Evolutionary conservation across 805 yeast genomes (phyloP), one percentile per base, ranked within the genome.

Genomic region (Suhomyces prunicola): DNA sequence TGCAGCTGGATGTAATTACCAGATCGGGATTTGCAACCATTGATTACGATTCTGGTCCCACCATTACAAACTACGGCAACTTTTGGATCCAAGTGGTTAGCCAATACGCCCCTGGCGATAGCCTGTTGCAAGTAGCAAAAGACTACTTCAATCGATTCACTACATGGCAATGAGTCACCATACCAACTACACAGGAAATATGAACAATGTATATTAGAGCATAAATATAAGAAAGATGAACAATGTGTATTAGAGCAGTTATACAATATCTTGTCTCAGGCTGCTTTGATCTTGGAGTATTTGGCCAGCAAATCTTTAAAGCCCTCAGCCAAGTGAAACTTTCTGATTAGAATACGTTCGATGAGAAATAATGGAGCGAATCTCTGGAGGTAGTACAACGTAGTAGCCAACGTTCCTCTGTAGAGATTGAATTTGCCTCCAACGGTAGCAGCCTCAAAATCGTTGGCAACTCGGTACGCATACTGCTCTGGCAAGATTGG

Each of bases 401-500:
- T 45, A 1, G 62, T 56, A 4, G 85, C 79, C 65, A 67, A 65
- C 0, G 70, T 59, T 6, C 93, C 93, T 50, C 87, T 70, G 63
- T 84, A 85, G 13, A 79, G 70, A 62, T 85, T 81, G 44, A 86
- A 76, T 17, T 54, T 48, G 3, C 71, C 69, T 2, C 54, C 59
- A 27, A 85, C 70, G n/a, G 54, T 58, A 44, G 66, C 63, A 5
- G 48, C 31, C 55, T 73, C 76, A 54, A 75, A 74, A 57, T 84
- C 88, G 40, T 66, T 62, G n/a, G 82, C 81, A 0, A 87, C 83
- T 46, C 73, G 63, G 17, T 60, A 60, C 1, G 90, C 90, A 61
- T 84, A 88, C 1, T 50, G 65, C n/a, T 77, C 83, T 0, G 89
- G 78, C 1, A 70, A 50, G 80, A 85, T 82, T 26, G 94, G 93